A percentile compares a stretch with the other conserved stretches of the same genome.
phyloP scores from a whole-genome alignment of 768 basidiomycete species.

The Podaxis sp. region DNA sequence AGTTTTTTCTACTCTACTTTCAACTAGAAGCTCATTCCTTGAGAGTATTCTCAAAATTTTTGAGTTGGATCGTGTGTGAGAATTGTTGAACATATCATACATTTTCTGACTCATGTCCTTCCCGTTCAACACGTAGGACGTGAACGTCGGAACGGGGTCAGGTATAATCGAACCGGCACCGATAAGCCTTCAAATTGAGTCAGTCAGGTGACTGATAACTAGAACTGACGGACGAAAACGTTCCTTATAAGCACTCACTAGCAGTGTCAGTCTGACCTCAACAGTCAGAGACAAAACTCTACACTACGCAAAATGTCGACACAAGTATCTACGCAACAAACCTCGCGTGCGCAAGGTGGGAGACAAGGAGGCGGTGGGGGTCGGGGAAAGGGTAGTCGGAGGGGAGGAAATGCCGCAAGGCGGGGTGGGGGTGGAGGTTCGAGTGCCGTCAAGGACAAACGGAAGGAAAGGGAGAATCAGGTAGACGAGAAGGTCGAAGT shows the following conservation, averaged over 20 bases:
- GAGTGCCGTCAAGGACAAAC: neutral
- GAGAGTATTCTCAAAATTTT: neutral
- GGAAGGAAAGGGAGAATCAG: neutral
- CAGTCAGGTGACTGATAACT: neutral
- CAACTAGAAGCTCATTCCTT: neutral
- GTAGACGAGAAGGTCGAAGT: neutral
- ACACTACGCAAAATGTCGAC: slow-evolving; percentile 1
- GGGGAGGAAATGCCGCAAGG: neutral
- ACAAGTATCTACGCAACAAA: slow-evolving; percentile 2
- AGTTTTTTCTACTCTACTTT: neutral
- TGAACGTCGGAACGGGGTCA: neutral
- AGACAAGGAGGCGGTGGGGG: neutral
- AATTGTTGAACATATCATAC: neutral
- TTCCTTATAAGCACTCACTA: neutral
- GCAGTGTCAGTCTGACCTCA: neutral
- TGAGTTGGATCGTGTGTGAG: neutral
- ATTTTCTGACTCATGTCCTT: neutral
- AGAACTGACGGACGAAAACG: neutral
- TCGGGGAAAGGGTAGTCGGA: neutral
- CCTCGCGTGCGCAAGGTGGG: neutral
- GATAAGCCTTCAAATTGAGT: neutral
- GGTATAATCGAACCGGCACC: neutral
- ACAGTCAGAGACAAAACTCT: neutral
- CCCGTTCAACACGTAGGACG: too few relatives aligned
- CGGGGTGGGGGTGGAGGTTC: neutral